These are phyloP conservation scores for Mycosarcoma maydis DNA, from an alignment of 1,284 basidiomycete species.

Conservation along the genomic window DNA sequence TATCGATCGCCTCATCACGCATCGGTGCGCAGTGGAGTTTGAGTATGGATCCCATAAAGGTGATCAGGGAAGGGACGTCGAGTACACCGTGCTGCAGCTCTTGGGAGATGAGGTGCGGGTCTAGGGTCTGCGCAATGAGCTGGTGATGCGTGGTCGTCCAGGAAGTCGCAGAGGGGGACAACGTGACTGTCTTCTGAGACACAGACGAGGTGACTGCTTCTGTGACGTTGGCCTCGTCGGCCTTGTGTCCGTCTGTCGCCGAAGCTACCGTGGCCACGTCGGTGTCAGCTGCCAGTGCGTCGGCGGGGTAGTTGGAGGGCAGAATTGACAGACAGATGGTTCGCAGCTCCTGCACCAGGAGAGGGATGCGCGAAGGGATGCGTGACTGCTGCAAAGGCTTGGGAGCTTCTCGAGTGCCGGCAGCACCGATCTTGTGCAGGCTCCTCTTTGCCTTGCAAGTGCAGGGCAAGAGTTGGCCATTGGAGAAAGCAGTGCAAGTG, in stretches of 20 bases:
- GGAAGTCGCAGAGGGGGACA: constrained; percentile 3
- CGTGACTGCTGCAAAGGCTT: constrained; percentile 10
- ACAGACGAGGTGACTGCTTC: neutral
- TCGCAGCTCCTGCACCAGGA: constrained; percentile 80
- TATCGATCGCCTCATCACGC: constrained; percentile 83
- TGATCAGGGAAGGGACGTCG: constrained; percentile 82
- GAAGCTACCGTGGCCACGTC: constrained; percentile 2
- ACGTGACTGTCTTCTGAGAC: constrained; percentile 2
- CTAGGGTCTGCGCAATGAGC: constrained; percentile 69
- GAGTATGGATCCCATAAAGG: constrained; percentile 80
- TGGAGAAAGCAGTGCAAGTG: constrained; percentile 80
- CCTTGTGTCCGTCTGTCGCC: constrained; percentile 3
- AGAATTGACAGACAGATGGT: constrained; percentile 85
- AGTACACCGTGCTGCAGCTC: constrained; percentile 81
- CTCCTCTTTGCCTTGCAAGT: constrained; percentile 61
- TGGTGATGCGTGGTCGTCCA: constrained; percentile 53
- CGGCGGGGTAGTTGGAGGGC: constrained; percentile 68
- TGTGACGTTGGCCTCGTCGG: neutral
- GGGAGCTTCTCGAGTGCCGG: neutral
- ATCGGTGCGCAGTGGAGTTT: constrained; percentile 93
- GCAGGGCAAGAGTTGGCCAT: constrained; percentile 49
- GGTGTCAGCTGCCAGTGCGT: constrained; percentile 72
- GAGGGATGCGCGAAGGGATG: constrained; percentile 77
- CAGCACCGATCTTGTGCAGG: neutral
- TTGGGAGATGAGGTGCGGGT: constrained; percentile 77